Evolutionary conservation across 2,329 filamentous ascomycete genomes (phyloP).

Genomic region (Fusarium succisae): DNA sequence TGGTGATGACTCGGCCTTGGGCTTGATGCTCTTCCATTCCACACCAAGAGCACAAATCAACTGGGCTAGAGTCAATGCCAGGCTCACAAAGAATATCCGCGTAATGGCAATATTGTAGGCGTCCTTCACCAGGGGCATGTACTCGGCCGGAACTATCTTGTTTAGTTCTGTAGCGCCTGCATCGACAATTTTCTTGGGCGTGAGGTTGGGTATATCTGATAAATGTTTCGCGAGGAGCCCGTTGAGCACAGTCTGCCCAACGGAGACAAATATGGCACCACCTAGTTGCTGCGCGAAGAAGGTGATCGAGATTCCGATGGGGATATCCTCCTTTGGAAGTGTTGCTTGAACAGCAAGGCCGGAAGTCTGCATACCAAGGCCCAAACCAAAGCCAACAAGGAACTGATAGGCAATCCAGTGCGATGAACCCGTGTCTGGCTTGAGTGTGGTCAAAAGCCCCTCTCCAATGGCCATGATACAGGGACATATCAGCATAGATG

Average conservation of each 20-base stretch:
- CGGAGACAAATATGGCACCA: conserved; percentile 66
- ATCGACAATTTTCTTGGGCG: conserved; percentile 54
- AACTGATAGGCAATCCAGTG: conserved; percentile 71
- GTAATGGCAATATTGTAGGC: conserved; percentile 74
- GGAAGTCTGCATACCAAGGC: conserved; percentile 67
- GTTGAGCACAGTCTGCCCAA: conserved; percentile 64
- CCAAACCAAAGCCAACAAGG: conserved; percentile 66
- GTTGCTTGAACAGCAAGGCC: conserved; percentile 66
- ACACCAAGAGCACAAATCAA: conserved; percentile 67
- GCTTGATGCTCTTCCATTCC: conserved; percentile 75
- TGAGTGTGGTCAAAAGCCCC: conserved; percentile 67
- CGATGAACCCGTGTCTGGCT: conserved; percentile 54
- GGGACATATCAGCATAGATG: conserved; percentile 62
- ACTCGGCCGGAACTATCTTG: conserved; percentile 58
- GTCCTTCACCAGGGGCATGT: conserved; percentile 61
- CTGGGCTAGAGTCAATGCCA: conserved; percentile 64
- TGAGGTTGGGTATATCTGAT: conserved; percentile 53
- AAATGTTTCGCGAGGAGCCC: conserved; percentile 55
- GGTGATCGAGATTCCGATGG: conserved; percentile 63
- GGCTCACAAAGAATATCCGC: conserved; percentile 69
- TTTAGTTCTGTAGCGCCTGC: conserved; percentile 70
- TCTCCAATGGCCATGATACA: conserved; percentile 61
- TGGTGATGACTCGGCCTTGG: conserved; percentile 46
- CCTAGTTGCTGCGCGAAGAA: conserved; percentile 69
- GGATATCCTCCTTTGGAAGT: conserved; percentile 60